Conservation (phyloP, 805 yeast genomes). For the Blastobotrys attinorum region DNA sequence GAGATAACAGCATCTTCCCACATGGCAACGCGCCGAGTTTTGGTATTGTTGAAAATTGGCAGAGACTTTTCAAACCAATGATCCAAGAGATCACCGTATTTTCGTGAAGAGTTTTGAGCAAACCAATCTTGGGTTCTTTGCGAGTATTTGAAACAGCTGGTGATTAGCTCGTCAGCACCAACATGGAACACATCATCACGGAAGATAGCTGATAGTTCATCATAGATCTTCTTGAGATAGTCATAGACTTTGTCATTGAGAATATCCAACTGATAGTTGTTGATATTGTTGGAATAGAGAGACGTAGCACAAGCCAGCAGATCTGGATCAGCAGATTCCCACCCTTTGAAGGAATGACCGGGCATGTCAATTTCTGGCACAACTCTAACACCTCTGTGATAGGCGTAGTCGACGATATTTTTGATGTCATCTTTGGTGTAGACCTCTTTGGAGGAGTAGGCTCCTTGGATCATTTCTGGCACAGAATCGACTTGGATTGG, state of each 20-base stretch:
- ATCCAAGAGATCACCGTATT: slow-evolving; percentile 26
- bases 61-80: slow-evolving; percentile 29
- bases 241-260: slow-evolving; percentile 26
- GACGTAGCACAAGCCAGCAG: slow-evolving; percentile 24
- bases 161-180: slow-evolving; percentile 32
- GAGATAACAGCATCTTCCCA: slow-evolving; percentile 32
- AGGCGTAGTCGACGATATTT: slow-evolving; percentile 27
- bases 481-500: slow-evolving; percentile 26
- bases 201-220: slow-evolving; percentile 28
- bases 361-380: slow-evolving; percentile 35
- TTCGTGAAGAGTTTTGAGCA: slow-evolving; percentile 19
- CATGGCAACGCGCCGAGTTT: slow-evolving; percentile 28
- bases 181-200: slow-evolving; percentile 32
- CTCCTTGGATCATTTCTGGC: slow-evolving; percentile 30
- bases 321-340: slow-evolving; percentile 25
- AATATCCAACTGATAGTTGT: slow-evolving; percentile 30
- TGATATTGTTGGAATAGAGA: slow-evolving; percentile 17
- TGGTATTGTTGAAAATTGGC: slow-evolving; percentile 24
- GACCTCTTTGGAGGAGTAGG: slow-evolving; percentile 28
- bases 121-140: slow-evolving; percentile 24
- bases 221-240: slow-evolving; percentile 27
- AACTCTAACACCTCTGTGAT: slow-evolving; percentile 30
- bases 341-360: slow-evolving; percentile 34
- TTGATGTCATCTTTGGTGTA: slow-evolving; percentile 25
- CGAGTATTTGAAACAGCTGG: slow-evolving; percentile 28